Conservation (phyloP, 257 asterid genomes). For the Scutellaria minor region DNA sequence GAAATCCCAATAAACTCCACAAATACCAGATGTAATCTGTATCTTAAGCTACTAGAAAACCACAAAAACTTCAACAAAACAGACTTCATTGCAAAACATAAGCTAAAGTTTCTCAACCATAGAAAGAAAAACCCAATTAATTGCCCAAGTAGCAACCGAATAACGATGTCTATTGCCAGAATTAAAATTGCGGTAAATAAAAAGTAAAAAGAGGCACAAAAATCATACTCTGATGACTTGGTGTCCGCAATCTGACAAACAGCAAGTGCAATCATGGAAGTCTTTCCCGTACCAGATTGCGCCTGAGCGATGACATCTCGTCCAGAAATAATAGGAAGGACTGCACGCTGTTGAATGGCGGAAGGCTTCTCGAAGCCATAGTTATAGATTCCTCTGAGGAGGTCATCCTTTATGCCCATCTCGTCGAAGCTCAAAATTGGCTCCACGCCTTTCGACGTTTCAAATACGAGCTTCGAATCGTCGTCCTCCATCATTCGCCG, state of each 20-base stretch:
- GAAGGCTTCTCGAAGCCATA: slow-evolving; percentile 96
- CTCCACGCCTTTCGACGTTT: slow-evolving; percentile 88
- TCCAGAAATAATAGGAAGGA: slow-evolving; percentile 74
- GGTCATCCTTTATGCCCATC: slow-evolving; percentile 85
- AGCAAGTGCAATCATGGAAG: slow-evolving; percentile 94
- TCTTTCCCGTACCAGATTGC: slow-evolving; percentile 91
- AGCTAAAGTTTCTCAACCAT: neutral
- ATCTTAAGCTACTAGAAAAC: neutral
- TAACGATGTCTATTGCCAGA: neutral
- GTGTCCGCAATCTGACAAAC: slow-evolving; percentile 90
- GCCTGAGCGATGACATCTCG: slow-evolving; percentile 97
- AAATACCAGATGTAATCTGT: neutral
- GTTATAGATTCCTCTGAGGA: slow-evolving; percentile 84
- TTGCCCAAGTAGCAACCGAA: neutral
- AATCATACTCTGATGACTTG: slow-evolving; percentile 76
- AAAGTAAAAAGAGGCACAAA: neutral
- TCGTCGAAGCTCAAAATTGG: slow-evolving; percentile 82
- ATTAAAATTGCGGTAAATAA: neutral
- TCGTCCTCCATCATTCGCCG: slow-evolving; percentile 51
- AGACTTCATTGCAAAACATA: neutral
- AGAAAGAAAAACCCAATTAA: neutral
- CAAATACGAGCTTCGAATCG: slow-evolving; percentile 70
- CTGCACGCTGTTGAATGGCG: slow-evolving; percentile 91
- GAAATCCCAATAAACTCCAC: neutral
- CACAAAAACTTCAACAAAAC: neutral